phyloP scores from a whole-genome alignment of 2,329 filamentous ascomycete genomes.

The Aspergillus tamarii region DNA sequence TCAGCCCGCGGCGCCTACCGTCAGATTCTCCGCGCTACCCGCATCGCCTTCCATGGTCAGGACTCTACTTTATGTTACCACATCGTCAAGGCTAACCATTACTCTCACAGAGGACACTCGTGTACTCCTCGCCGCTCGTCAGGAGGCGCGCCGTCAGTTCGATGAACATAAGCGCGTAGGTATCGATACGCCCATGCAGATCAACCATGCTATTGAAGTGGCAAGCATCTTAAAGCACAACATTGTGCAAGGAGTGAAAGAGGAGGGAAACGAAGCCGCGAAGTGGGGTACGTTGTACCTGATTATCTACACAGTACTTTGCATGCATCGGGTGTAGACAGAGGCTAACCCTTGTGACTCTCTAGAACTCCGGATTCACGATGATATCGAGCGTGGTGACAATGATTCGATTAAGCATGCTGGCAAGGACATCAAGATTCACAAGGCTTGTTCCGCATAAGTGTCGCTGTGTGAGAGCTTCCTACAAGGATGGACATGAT shows the following conservation, averaged over 20 bases:
- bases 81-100: slow-evolving; percentile 12
- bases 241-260: slow-evolving; percentile 76
- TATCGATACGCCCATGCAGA: slow-evolving; percentile 63
- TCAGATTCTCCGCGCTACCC: slow-evolving; percentile 76
- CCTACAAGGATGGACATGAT: slow-evolving; percentile 7
- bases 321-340: neutral
- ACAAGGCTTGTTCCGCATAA: slow-evolving; percentile 46
- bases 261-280: slow-evolving; percentile 34
- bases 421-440: slow-evolving; percentile 42
- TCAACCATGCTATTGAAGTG: slow-evolving; percentile 81
- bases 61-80: slow-evolving; percentile 7
- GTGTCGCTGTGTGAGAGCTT: neutral
- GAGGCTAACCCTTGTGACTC: slow-evolving; percentile 16
- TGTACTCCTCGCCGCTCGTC: slow-evolving; percentile 70
- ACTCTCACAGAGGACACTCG: slow-evolving; percentile 65
- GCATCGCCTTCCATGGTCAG: slow-evolving; percentile 80
- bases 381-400: slow-evolving; percentile 87
- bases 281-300: slow-evolving; percentile 38
- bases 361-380: slow-evolving; percentile 82
- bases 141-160: slow-evolving; percentile 75
- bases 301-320: neutral
- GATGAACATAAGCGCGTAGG: slow-evolving; percentile 65
- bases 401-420: slow-evolving; percentile 83
- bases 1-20: slow-evolving; percentile 79
- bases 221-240: slow-evolving; percentile 79